Conservation (phyloP, 2,329 filamentous ascomycete genomes). For the Dactylellina cionopaga region DNA sequence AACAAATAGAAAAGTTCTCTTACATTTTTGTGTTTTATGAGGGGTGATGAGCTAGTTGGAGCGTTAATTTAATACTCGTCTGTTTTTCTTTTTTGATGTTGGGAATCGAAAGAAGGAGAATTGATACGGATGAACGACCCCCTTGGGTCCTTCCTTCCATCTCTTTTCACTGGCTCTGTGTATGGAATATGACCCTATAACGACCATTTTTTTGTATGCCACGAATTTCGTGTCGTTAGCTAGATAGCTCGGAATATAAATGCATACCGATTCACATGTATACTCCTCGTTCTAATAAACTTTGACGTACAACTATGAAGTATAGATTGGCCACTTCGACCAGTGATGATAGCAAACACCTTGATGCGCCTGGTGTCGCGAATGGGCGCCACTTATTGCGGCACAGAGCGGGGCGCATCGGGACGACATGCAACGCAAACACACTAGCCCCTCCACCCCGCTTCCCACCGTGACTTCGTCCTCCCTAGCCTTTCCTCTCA, state of each 20-base stretch:
- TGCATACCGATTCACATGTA: conserved; percentile 43
- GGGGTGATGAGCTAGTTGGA: background rate
- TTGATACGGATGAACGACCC: background rate
- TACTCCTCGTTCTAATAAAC: no score
- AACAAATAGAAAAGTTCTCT: conserved; percentile 26
- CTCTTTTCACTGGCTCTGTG: conserved; percentile 4
- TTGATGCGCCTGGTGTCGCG: background rate
- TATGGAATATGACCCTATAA: conserved; percentile 2
- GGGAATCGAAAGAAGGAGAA: background rate
- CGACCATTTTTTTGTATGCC: conserved; percentile 29
- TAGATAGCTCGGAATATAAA: conserved; percentile 23
- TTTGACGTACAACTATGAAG: no score
- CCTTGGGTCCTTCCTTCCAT: conserved; percentile 5
- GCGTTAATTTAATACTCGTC: background rate
- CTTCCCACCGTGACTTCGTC: conserved; percentile 29
- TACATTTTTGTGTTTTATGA: conserved; percentile 4
- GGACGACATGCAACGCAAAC: conserved; percentile 35
- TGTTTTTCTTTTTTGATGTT: background rate
- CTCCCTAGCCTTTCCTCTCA: no score
- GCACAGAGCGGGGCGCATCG: conserved; percentile 41
- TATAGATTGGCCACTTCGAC: no score
- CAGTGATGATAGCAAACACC: no score
- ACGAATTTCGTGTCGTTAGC: conserved; percentile 8
- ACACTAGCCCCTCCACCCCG: conserved; percentile 24
- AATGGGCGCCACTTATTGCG: conserved; percentile 16